Evolutionary conservation across 345 rosid genomes (phyloP).

Genomic region (Salix caprea): DNA sequence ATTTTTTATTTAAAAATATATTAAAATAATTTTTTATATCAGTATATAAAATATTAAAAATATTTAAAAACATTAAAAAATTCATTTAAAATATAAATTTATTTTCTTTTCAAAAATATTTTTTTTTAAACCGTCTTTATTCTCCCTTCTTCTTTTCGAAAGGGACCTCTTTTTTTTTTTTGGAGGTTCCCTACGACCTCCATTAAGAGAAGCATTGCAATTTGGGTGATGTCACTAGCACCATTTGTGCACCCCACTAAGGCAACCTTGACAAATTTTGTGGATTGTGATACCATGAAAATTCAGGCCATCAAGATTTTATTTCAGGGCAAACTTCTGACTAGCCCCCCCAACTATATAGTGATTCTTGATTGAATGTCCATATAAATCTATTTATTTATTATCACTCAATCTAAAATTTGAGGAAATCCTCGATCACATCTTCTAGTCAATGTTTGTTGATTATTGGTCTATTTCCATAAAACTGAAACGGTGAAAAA

Average conservation of each 20-base stretch:
- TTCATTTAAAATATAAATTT: too few species aligned
- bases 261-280: conserved; percentile 30
- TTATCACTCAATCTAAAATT: not conserved
- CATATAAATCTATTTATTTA: not conserved
- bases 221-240: conserved; percentile 20
- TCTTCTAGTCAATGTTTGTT: not conserved
- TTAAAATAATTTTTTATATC: too few species aligned
- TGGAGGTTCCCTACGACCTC: conserved; percentile 4
- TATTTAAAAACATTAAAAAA: too few species aligned
- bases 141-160: not conserved
- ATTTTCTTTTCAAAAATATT: too few species aligned
- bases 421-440: not conserved
- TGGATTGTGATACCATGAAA: conserved; percentile 1
- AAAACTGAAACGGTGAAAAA: not conserved
- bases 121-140: too few species aligned
- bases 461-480: not conserved
- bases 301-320: not conserved
- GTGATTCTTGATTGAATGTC: not conserved
- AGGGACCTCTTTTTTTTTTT: not conserved
- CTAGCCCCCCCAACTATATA: too few species aligned
- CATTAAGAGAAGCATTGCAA: conserved; percentile 13
- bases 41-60: too few species aligned
- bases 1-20: too few species aligned
- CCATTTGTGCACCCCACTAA: conserved; percentile 37
- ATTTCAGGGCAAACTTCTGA: not conserved